Evolutionary conservation across 441 rosid species (phyloP).

Genomic region (Erodium chrysanthum): DNA sequence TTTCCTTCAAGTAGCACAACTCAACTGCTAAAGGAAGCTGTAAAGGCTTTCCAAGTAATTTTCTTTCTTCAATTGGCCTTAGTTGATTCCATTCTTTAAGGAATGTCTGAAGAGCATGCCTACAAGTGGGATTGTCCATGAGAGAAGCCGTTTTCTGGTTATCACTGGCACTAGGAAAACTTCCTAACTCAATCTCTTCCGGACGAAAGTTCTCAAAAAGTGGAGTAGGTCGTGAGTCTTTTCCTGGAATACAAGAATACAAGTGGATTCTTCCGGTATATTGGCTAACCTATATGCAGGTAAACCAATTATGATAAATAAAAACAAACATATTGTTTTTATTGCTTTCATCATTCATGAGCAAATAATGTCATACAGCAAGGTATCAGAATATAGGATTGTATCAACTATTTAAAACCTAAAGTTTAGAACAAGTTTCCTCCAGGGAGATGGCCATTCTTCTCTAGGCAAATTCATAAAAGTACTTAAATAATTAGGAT

Average conservation of each 20-base stretch:
- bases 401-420: not conserved
- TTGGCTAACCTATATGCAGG: slow-evolving; percentile 60
- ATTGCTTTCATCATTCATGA: not conserved
- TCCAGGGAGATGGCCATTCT: not conserved
- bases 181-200: slow-evolving; percentile 57
- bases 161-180: slow-evolving; percentile 20
- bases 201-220: slow-evolving; percentile 65
- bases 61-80: slow-evolving; percentile 68
- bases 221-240: slow-evolving; percentile 72
- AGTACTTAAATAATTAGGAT: not conserved
- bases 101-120: slow-evolving; percentile 48
- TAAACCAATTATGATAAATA: slow-evolving; percentile 8
- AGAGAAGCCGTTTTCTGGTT: slow-evolving; percentile 27
- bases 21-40: slow-evolving; percentile 79
- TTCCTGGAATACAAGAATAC: slow-evolving; percentile 60
- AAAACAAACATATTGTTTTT: not conserved
- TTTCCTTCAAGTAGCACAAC: slow-evolving; percentile 79
- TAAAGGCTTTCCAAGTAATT: slow-evolving; percentile 74
- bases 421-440: not conserved
- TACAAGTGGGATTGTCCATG: slow-evolving; percentile 29
- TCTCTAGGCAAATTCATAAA: not conserved
- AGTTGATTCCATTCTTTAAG: slow-evolving; percentile 62
- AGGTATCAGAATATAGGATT: not conserved
- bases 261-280: slow-evolving; percentile 89
- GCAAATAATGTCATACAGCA: not conserved